phyloP scores from a whole-genome alignment of 495 filamentous ascomycete genomes.

The Recurvomyces mirabilis region DNA sequence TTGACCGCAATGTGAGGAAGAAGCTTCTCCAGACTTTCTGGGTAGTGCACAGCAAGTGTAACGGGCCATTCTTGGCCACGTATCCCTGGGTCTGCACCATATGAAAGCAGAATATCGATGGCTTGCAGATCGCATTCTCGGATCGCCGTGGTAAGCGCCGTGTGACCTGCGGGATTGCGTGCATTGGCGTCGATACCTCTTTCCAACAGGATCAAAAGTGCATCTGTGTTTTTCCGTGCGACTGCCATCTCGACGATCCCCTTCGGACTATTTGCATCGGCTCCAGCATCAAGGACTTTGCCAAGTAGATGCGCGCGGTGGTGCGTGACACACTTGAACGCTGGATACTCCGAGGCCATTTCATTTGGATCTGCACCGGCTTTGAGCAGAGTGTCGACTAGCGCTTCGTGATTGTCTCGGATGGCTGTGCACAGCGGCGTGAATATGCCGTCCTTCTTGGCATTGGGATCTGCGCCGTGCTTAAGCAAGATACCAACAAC shows the following conservation, averaged over 20 bases:
- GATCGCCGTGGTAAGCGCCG: conserved; percentile 45
- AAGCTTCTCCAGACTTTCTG: conserved; percentile 36
- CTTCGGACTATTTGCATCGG: conserved; percentile 39
- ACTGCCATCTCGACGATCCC: conserved; percentile 48
- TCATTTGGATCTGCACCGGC: conserved; percentile 44
- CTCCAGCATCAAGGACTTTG: conserved; percentile 39
- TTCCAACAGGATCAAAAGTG: conserved; percentile 38
- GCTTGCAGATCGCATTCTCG: conserved; percentile 36
- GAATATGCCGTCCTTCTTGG: conserved; percentile 46
- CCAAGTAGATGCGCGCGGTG: conserved; percentile 39
- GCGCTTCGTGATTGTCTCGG: conserved; percentile 40
- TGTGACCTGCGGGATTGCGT: conserved; percentile 34
- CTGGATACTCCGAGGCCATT: conserved; percentile 42
- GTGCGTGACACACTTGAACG: conserved; percentile 47
- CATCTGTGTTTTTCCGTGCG: conserved; percentile 38
- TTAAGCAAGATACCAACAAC: conserved; percentile 41
- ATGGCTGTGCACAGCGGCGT: conserved; percentile 47
- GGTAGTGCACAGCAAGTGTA: conserved; percentile 41
- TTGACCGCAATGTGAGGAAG: conserved; percentile 36
- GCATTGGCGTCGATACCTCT: conserved; percentile 41
- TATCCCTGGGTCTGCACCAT: conserved; percentile 42
- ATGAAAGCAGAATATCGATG: conserved; percentile 37
- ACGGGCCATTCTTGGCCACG: conserved; percentile 46
- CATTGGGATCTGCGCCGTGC: conserved; percentile 40
- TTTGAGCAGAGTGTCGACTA: conserved; percentile 39